Evolutionary conservation across 345 rosid genomes (phyloP), one percentile per base, ranked within the genome.

Genomic region (Anastatica hierochuntica): DNA sequence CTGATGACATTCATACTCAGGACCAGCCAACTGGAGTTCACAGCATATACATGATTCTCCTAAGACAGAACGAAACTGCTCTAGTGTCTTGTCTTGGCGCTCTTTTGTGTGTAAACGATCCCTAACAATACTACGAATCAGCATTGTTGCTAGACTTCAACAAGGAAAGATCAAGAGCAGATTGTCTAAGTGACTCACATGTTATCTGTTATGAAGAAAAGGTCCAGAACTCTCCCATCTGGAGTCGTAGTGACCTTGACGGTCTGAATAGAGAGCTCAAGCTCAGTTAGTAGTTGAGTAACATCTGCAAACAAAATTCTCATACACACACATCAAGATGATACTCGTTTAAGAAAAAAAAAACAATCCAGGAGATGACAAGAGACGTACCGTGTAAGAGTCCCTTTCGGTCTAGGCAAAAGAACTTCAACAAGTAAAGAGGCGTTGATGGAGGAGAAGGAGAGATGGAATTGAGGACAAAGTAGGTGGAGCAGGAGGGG

Each of bases 161-260:
- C 17, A 10, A 5, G 0, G 17, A 26, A 21, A 2, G 24, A 21
- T 40, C 5, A 9, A 31, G 5, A 42, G 26, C 7, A 61, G 20
- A 43, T 4, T 16, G 4, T 14, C 14, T 43, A 26, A 38, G 27
- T 12, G 29, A 33, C 92, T 79, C 70, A 85, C 97, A 72, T 33
- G 76, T 75, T 85, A 71, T 85, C 95, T 9, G 80, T 83, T 27
- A 89, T 64, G 45, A 89, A 85, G 81, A 89, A 85, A 60, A 85
- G 95, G 56, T 89, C 90, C 30, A 85, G 64, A 55, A 83, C 94
- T 63, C 82, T 83, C 23, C 67, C 87, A 61, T 85, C 95, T 1
- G 94, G 95, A 0, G 88, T 83, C 0, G 88, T 85, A 0, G 68
- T 85, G n/a, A 89, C 97, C 74, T 89, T 89, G 31, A 89, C 97